phyloP scores from a whole-genome alignment of 805 yeast genomes.

The Zygosaccharomyces rouxii region DNA sequence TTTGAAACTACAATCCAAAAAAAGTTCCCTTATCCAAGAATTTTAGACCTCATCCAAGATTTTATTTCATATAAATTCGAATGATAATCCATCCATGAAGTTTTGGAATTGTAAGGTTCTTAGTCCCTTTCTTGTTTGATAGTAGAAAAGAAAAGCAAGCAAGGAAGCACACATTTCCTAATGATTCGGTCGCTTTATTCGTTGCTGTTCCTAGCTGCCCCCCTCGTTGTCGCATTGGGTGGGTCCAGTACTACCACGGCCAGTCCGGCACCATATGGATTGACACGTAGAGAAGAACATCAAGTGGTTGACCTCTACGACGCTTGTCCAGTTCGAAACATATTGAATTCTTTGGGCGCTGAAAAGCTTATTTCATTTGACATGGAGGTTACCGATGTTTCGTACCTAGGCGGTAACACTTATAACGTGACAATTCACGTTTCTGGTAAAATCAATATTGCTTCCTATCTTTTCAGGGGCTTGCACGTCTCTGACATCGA shows the following conservation, averaged over 20 bases:
- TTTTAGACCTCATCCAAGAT: background rate
- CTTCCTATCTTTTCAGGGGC: conserved; percentile 14
- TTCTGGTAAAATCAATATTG: conserved; percentile 14
- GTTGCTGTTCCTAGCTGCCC: background rate
- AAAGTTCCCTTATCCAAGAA: no score
- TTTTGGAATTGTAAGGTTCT: no score
- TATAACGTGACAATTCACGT: conserved; percentile 23
- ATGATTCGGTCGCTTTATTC: background rate
- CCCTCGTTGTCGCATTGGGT: background rate
- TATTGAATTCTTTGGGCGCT: no score
- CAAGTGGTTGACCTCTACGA: background rate
- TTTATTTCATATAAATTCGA: background rate
- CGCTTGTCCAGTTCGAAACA: background rate
- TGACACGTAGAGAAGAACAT: conserved; percentile 10
- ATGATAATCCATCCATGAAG: no score
- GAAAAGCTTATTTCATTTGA: no score
- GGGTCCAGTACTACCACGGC: background rate
- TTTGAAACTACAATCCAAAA: no score
- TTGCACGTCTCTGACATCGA: conserved; percentile 17
- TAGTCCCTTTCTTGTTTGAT: background rate
- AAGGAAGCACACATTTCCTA: background rate
- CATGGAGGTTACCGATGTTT: conserved; percentile 14
- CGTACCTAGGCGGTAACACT: conserved; percentile 9
- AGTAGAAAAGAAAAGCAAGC: background rate
- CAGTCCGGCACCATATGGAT: conserved; percentile 17